phyloP scores from a whole-genome alignment of 805 yeast genomes.

The Komagataella kurtzmanii region DNA sequence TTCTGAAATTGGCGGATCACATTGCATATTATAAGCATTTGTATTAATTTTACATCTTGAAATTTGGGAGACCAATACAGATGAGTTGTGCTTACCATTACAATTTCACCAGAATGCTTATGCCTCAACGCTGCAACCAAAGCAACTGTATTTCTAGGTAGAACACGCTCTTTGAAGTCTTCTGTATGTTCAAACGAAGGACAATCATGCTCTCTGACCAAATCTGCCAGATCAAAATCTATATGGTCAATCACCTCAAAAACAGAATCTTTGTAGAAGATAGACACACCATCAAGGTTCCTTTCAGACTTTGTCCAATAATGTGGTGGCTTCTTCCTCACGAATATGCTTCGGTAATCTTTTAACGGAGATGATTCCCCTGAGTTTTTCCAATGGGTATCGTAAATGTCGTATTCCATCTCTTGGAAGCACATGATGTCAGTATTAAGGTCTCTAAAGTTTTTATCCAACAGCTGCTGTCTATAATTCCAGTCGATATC shows the following conservation, averaged over 20 bases:
- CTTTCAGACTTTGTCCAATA: constrained; percentile 36
- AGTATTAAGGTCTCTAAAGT: constrained; percentile 22
- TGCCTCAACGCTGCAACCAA: constrained; percentile 35
- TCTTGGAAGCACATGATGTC: constrained; percentile 54
- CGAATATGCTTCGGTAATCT: constrained; percentile 32
- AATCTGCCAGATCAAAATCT: constrained; percentile 18
- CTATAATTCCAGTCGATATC: constrained; percentile 37
- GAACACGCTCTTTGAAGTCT: constrained; percentile 21
- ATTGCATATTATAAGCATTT: constrained; percentile 26
- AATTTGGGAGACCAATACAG: constrained; percentile 42
- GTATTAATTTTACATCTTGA: constrained; percentile 40
- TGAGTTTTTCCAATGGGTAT: constrained; percentile 20
- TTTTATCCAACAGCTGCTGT: constrained; percentile 25
- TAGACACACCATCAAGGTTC: constrained; percentile 47
- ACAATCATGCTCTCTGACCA: constrained; percentile 12
- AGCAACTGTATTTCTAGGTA: constrained; percentile 43
- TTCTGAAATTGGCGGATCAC: not conserved
- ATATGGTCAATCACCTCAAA: constrained; percentile 26
- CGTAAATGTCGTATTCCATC: constrained; percentile 28
- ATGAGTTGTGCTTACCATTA: constrained; percentile 46
- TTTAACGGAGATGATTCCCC: constrained; percentile 3
- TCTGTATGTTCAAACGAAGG: constrained; percentile 17
- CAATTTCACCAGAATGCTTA: constrained; percentile 19
- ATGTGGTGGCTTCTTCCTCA: constrained; percentile 33
- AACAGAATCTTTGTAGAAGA: constrained; percentile 33